Conservation (phyloP, 2,329 filamentous ascomycete genomes). For the Epichloe glyceriae region DNA sequence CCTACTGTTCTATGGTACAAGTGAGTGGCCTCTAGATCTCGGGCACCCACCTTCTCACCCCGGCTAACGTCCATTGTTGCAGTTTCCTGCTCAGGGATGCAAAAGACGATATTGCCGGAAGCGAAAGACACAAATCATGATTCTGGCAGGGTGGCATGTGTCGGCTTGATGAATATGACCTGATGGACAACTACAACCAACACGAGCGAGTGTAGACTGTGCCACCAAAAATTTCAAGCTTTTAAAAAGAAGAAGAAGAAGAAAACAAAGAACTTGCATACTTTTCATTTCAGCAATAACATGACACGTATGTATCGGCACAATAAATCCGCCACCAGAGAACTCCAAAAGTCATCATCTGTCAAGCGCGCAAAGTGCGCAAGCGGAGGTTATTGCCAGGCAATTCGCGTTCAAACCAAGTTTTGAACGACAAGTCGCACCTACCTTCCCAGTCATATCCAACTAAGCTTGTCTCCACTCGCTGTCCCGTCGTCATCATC, state of each 20-base stretch:
- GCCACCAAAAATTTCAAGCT: no score
- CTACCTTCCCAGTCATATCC: not conserved
- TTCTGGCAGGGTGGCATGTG: not conserved
- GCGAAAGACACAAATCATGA: slow-evolving; percentile 53
- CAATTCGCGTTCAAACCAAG: not conserved
- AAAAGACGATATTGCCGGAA: slow-evolving; percentile 62
- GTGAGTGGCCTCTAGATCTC: slow-evolving; percentile 41
- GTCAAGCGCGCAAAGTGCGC: not conserved
- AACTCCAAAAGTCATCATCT: slow-evolving; percentile 44
- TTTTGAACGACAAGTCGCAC: not conserved
- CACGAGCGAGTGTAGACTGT: no score
- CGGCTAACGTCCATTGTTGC: slow-evolving; percentile 7
- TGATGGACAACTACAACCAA: no score
- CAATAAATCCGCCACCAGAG: not conserved
- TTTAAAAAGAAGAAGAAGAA: no score
- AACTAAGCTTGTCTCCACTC: not conserved
- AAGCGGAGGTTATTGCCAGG: not conserved
- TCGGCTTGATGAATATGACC: no score
- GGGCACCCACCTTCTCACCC: not conserved
- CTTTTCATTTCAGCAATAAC: no score
- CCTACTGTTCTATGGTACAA: slow-evolving; percentile 89
- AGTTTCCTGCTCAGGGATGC: slow-evolving; percentile 84
- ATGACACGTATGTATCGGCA: not conserved
- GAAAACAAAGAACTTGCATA: not conserved
- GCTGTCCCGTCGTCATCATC: not conserved